These are phyloP conservation scores for Termitomyces sp. DNA, from an alignment of 768 basidiomycete species.

Conservation along the genomic window DNA sequence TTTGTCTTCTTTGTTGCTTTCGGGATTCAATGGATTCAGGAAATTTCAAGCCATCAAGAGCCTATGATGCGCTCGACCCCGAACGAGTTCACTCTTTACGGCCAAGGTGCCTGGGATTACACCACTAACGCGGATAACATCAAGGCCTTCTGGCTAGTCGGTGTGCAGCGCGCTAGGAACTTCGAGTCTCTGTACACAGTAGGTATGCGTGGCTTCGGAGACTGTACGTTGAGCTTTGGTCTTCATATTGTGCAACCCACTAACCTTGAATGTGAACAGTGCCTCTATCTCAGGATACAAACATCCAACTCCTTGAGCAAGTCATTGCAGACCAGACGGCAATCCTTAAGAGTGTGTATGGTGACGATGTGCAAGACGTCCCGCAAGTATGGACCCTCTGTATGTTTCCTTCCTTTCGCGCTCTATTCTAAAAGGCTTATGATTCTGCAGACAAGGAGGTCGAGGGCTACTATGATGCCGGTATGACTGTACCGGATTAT, in stretches of 20 bases:
- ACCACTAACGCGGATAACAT: conserved; percentile 47
- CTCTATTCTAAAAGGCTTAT: neutral
- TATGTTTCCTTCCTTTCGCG: conserved; percentile 19
- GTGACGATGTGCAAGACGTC: conserved; percentile 38
- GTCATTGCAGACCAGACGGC: conserved; percentile 56
- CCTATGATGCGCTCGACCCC: conserved; percentile 73
- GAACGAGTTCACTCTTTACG: conserved; percentile 55
- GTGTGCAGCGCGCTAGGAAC: conserved; percentile 49
- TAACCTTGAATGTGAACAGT: conserved; percentile 22
- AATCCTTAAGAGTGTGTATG: conserved; percentile 51
- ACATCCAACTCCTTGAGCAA: conserved; percentile 45
- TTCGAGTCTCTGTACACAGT: conserved; percentile 63
- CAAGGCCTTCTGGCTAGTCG: conserved; percentile 56
- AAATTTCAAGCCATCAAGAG: conserved; percentile 52
- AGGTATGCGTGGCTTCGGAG: conserved; percentile 64
- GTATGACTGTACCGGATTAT: conserved; percentile 57
- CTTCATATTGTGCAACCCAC: neutral
- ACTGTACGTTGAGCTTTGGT: conserved; percentile 27
- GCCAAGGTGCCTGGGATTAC: conserved; percentile 59
- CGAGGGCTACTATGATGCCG: conserved; percentile 59
- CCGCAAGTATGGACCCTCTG: conserved; percentile 66
- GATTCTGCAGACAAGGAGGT: conserved; percentile 46
- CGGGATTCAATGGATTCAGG: neutral
- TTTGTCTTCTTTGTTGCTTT: conserved; percentile 7
- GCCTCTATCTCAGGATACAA: conserved; percentile 44